A percentile compares a stretch with the other conserved stretches of the same genome.
Conservation (phyloP, 805 yeast species). For the Jamesozyma piceae region DNA sequence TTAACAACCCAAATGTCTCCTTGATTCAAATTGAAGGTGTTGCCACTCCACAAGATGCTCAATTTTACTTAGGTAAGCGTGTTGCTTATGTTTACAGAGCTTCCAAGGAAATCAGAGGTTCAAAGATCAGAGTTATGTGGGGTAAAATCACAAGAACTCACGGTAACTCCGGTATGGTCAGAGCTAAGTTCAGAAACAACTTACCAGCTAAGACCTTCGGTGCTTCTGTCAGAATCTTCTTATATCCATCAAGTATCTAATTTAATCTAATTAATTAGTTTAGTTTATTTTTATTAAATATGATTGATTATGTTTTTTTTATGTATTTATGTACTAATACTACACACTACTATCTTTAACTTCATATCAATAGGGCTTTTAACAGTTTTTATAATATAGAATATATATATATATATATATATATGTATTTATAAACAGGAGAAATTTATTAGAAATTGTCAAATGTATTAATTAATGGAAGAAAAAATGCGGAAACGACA, state of each 20-base stretch:
- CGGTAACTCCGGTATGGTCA: constrained; percentile 96
- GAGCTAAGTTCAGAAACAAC: constrained; percentile 97
- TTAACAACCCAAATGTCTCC: constrained; percentile 95
- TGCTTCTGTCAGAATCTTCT: constrained; percentile 98
- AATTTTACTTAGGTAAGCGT: constrained; percentile 98
- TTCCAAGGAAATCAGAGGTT: constrained; percentile 92
- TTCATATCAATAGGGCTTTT: background rate
- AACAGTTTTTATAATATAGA: background rate
- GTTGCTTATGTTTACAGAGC: constrained; percentile 98
- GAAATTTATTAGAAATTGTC: no score
- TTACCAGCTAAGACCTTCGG: constrained; percentile 99
- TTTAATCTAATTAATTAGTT: background rate
- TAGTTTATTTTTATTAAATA: background rate
- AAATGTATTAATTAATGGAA: no score
- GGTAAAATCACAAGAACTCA: constrained; percentile 98
- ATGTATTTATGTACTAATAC: background rate
- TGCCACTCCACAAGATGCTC: constrained; percentile 79
- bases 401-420: no score
- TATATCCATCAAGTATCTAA: constrained; percentile 99
- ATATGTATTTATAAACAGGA: no score
- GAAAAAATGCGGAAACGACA: background rate
- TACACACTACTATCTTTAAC: background rate
- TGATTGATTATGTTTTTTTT: background rate
- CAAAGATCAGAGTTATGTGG: constrained; percentile 99
- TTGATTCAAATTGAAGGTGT: constrained; percentile 96